Evolutionary conservation across 2,329 filamentous ascomycete genomes (phyloP), one percentile per base, ranked within the genome.

Genomic region (Calonectria leucothoes): DNA sequence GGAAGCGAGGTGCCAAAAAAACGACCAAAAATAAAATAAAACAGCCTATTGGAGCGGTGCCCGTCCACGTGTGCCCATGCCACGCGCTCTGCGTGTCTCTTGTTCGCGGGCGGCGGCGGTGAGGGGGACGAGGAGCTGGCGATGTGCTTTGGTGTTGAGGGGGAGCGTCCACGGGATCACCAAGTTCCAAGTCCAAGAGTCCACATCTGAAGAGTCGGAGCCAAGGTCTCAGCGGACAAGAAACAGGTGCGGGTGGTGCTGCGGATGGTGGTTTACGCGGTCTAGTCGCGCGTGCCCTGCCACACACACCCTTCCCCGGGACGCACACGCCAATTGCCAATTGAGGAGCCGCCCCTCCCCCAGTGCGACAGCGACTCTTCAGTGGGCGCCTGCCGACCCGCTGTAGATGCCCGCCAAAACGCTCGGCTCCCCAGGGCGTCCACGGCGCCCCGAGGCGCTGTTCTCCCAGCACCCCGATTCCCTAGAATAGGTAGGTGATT

Each of bases 231-330:
- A 23, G 37, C 23, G 31, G 23, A 23, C 55, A 37, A 57, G 52
- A 66, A n/a, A 27, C 25, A 39, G 42, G 57, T 45, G 57, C 51
- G 55, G 33, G 72, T 45, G 49, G 49, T 69, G 55, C 57, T 64
- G 52, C 31, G 55, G 68, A 70, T 75, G 67, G 63, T 71, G 76
- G 77, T 78, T 81, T 80, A 82, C 80, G 80, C 80, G 81, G 81
- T 82, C 77, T 73, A 66, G 80, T 79, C 80, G 79, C 81, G 80
- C 81, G 79, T 78, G 75, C 69, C 66, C 72, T 61, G 55, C 55
- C 55, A 31, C 55, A 39, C n/a, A 59, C 67, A 31, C 23, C 59
- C 25, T n/a, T n/a, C 37, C 55, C 27, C n/a, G 37, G 20, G 52
- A 37, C 37, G 7, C 37, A 20, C 20, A 1, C 39, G 7, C 7